Evolutionary conservation across 805 yeast species (phyloP), one percentile per base, ranked within the genome.

Genomic region (Trichomonascus vanleenenianus): DNA sequence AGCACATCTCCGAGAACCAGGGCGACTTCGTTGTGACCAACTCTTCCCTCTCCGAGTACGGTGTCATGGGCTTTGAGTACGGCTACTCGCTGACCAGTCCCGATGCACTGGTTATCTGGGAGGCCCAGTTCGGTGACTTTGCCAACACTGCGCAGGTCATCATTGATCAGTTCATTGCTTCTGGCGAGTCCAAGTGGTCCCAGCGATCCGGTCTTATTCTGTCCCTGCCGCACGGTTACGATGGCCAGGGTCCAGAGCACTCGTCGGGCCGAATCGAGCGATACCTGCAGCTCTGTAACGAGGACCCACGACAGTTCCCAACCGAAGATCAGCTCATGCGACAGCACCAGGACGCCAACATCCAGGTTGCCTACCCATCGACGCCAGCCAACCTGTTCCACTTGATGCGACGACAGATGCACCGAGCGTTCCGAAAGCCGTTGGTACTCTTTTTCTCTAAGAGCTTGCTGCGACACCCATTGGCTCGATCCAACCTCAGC

Each of bases 211-310:
- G 99, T 66, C 65, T 93, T 49, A 95, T 93, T 33, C 71, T 93
- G 57, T 86, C 97, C 2, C 76, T 93, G 69, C 99, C 99, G 48
- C 99, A 93, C 66, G 99, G 99, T 73, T 93, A 89, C 67, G 99
- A 93, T 66, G 99, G 99, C 56, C 98, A 93, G 74, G 99, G 99
- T 61, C 97, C 99, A 55, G 99, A 93, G 74, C 99, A 93, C 72
- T 93, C 98, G 22, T 85, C 96, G 47, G 97, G 95, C 61, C 83
- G 97, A 77, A 70, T 93, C 45, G 99, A 93, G 74, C 83, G 99
- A 74, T 93, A 88, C 73, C 76, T 93, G 68, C 96, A 86, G 73
- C 71, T 93, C 63, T 83, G 96, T 63, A 89, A 89, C 65, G 99
- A 93, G 73, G 98, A 93, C 67, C 87, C 86, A 60, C 84, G 97